A percentile compares a stretch with the other conserved stretches of the same genome.
phyloP scores from a whole-genome alignment of 129 eudicot species.

The Glebionis coronaria region DNA sequence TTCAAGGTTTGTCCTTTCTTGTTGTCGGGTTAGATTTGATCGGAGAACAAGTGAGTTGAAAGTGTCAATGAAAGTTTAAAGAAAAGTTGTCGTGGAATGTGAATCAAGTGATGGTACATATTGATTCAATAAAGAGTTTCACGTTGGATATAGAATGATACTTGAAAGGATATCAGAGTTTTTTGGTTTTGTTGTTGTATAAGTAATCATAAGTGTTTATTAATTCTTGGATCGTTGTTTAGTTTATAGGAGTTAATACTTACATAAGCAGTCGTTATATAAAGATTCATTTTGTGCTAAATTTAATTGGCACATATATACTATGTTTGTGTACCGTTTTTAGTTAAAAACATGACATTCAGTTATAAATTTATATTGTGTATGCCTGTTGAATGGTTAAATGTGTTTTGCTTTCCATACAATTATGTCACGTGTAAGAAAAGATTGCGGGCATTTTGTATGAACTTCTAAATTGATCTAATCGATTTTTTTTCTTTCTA shows the following conservation, averaged over 20 bases:
- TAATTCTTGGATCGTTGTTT: conserved; percentile 31
- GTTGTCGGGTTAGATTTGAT: conserved; percentile 79
- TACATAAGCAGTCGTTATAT: conserved; percentile 26
- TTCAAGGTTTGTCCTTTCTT: conserved; percentile 87
- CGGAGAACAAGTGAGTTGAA: conserved; percentile 70
- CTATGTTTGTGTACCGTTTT: background rate
- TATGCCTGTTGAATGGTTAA: background rate
- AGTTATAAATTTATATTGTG: background rate
- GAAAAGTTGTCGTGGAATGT: background rate
- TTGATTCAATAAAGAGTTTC: conserved; percentile 30
- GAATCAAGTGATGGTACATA: conserved; percentile 30
- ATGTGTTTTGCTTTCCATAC: no score
- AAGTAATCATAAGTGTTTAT: conserved; percentile 27
- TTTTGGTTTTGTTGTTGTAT: conserved; percentile 29
- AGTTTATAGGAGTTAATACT: conserved; percentile 31
- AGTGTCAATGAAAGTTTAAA: background rate
- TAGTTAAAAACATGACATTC: background rate
- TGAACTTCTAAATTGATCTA: no score
- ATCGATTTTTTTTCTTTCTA: no score
- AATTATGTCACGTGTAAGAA: no score
- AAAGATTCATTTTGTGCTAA: conserved; percentile 29
- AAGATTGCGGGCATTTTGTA: no score
- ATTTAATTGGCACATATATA: background rate
- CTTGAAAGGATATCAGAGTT: conserved; percentile 27
- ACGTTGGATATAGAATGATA: conserved; percentile 33